Base-by-base conservation (phyloP, 257 asterid species). In the Lantana camara region DNA sequence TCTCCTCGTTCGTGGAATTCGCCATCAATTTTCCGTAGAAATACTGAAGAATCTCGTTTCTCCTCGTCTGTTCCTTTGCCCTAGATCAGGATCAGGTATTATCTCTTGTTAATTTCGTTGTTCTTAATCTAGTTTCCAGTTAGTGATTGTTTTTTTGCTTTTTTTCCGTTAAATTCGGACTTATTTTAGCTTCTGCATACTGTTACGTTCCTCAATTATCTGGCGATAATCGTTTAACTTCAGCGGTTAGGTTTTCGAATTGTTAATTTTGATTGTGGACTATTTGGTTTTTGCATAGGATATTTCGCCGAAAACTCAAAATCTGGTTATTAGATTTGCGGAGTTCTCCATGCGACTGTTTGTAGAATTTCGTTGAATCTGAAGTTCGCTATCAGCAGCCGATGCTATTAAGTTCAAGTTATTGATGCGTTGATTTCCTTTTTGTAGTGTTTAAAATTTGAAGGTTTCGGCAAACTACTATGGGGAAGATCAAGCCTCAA, bases 401-500 rank as follows among this genome's bases (percentile, higher is more conserved):
- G 57, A 57, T 68, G 64, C 65, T 40, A 44, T 17, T 13, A 17
- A 60, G 35, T 52, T 69, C 53, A 29, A 46, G 60, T 57, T 41
- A 46, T 44, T 60, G 63, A 66, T 63, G 61, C 59, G 42, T 54
- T n/a, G 75, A 22, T 63, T 57, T 67, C 51, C 30, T 58, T 27
- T 46, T 60, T 77, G 34, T 41, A 73, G 80, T 62, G 73, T 66
- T 66, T 64, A 54, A 73, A 67, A 71, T 70, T 77, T 70, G 73
- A 64, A 48, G 72, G 65, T 46, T 42, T 11, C 32, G 61, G 53
- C n/a, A 32, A 61, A 55, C 24, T 29, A 15, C 72, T 64, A 82
- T 82, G 88, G 88, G 81, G 70, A 76, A 73, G 77, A 82, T 82
- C 79, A 82, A 82, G 49, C 88, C 88, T 61, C 85, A 78, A 72